Base-by-base conservation (phyloP, 78 protist genomes). In the Corallochytrium limacisporum region DNA sequence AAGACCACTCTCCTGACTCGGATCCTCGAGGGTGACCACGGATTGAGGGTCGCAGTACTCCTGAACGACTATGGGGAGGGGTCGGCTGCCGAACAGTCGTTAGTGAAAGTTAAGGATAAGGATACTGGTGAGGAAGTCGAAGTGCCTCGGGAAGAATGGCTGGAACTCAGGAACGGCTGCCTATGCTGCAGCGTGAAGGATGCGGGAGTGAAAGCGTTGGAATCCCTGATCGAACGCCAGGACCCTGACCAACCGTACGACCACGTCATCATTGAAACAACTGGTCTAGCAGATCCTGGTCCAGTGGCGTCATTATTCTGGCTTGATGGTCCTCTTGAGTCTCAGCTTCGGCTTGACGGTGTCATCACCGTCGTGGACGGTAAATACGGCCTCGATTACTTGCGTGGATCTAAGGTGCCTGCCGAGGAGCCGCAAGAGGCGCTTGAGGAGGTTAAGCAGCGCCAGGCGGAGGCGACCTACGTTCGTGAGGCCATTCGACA, bases 111-210 rank as follows among this genome's bases (percentile, higher is more conserved):
- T 7, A 2, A 10, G 16, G 67, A 71, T 7, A 67, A 56, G 3
- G 77, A 56, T n/a, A n/a, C n/a, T n/a, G n/a, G n/a, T n/a, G n/a
- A n/a, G n/a, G n/a, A n/a, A n/a, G 43, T 62, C 20, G 10, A 38
- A 53, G n/a, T n/a, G 12, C 24, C n/a, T 22, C 37, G 54, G 12
- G 81, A 75, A n/a, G 77, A 72, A 31, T 75, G 79, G 79, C 20
- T 79, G 16, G 91, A 85, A 74, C 56, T 78, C 24, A 4, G 66
- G 24, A 85, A 85, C 47, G 91, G 91, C 22, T 85, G 91, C 51
- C 20, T 85, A 20, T 85, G 91, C 72, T 85, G 91, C 78, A n/a
- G 65, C 10, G 84, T 81, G 24, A 62, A 71, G 71, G 24, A 31
- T 22, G 59, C 48, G 5, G 63, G 77, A 16, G 68, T 74, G 26